phyloP scores from a whole-genome alignment of 192 early-diverging fungal species.

The Coemansia sp. region DNA sequence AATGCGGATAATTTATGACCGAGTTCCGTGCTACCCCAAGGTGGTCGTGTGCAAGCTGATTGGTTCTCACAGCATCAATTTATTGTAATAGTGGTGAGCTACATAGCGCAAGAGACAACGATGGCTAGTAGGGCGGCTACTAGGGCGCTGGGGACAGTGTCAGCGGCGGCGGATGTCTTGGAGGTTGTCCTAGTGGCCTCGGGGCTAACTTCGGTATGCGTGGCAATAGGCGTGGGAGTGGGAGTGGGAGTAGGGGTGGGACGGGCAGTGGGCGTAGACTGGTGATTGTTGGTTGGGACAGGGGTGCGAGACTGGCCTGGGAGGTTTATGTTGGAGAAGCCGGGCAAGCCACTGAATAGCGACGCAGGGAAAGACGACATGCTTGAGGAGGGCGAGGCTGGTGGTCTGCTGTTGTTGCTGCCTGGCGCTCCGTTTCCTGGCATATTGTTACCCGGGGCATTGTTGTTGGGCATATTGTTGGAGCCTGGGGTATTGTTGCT shows the following conservation, averaged over 20 bases:
- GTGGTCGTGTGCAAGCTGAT: background rate
- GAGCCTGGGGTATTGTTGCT: too few relatives aligned
- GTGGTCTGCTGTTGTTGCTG: background rate
- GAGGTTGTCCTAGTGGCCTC: background rate
- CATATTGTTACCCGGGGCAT: background rate
- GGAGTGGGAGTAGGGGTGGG: background rate
- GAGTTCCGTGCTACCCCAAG: background rate
- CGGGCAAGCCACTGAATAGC: background rate
- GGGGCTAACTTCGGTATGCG: background rate
- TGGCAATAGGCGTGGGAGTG: background rate
- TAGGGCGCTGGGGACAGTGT: background rate
- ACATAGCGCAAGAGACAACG: background rate
- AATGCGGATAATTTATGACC: background rate
- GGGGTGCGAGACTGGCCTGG: constrained; percentile 16
- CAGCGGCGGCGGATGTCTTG: background rate
- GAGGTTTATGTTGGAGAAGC: constrained; percentile 12
- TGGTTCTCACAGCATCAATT: background rate
- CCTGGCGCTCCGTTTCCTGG: background rate
- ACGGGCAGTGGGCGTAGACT: background rate
- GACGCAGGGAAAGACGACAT: constrained; percentile 5
- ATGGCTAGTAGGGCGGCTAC: background rate
- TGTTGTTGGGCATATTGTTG: too few relatives aligned
- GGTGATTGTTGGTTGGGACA: background rate
- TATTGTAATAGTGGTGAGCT: background rate
- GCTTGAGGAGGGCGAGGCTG: background rate